These are phyloP conservation scores for apple (Malus domestica) DNA, from an alignment of 306 rosid genomes.

Conservation along the genomic window DNA sequence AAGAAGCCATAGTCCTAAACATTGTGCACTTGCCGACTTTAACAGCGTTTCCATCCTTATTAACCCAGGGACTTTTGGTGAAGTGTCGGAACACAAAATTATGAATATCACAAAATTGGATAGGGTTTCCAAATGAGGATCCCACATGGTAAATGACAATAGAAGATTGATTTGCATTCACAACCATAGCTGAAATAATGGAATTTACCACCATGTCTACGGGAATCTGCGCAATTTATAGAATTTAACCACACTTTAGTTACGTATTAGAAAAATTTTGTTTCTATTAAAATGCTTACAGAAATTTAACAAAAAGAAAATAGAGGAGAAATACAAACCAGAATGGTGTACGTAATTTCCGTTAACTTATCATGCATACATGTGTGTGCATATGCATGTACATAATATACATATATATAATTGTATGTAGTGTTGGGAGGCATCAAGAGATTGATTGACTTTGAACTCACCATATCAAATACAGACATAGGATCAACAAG, in stretches of 20 bases:
- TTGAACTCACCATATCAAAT: slow-evolving; percentile 1
- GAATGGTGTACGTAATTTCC: background rate
- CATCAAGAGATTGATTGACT: background rate
- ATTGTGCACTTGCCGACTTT: background rate
- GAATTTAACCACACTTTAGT: background rate
- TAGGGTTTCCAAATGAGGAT: slow-evolving; percentile 29
- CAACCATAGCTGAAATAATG: slow-evolving; percentile 22
- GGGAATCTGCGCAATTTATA: slow-evolving; percentile 25
- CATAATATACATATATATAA: background rate
- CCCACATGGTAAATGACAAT: slow-evolving; percentile 30
- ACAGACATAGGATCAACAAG: slow-evolving; percentile 20
- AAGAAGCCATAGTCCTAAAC: slow-evolving; percentile 7
- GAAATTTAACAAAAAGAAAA: too few species aligned
- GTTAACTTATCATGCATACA: too few species aligned
- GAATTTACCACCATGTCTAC: slow-evolving; percentile 40
- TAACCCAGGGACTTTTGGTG: slow-evolving; percentile 3
- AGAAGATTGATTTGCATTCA: slow-evolving; percentile 10
- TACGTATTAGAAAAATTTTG: too few species aligned
- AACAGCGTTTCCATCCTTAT: slow-evolving; percentile 24
- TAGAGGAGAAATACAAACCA: background rate
- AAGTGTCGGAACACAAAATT: slow-evolving; percentile 8
- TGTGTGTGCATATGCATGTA: too few species aligned
- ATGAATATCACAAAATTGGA: background rate
- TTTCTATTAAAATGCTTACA: too few species aligned
- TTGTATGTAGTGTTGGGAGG: background rate